Base-by-base conservation (phyloP, 768 basidiomycete species). In the Podaxis mareebaensis region DNA sequence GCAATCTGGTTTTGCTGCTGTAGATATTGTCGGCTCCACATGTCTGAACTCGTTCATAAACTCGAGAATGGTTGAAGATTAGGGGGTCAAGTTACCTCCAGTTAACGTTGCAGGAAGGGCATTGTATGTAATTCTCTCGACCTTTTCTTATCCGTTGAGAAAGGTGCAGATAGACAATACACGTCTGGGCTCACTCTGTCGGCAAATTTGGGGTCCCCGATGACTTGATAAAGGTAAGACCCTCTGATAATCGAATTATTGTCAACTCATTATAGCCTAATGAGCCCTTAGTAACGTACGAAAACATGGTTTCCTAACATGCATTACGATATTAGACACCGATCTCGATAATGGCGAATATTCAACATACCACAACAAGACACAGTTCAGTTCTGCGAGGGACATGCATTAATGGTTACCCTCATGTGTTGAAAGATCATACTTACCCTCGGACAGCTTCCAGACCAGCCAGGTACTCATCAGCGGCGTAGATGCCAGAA, bases 1-100 rank as follows among this genome's bases (percentile, higher is more conserved):
- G 80, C 81, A 42, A 86, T 80, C 67, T 86, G 85, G 65, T 85
- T 87, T 68, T 83, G 81, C 66, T 86, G 80, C 64, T 86, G 85
- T 15, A 85, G 71, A 66, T 86, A 87, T 69, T 86, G 84, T 13
- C 83, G 75, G 0, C 82, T 79, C 84, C 83, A 85, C 81, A 86
- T 85, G 67, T 81, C 83, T 84, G 51, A 3, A 24, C 20, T 40
- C 12, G 12, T 26, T 49, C 57, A n/a, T 52, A 20, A 48, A n/a
- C 17, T 40, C 33, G n/a, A 28, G 5, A 20, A 22, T 15, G 5
- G 20, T 40, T 4, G 36, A 8, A 1, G 8, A 24, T 24, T 3
- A 28, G n/a, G 1, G 33, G 5, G 26, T 30, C 6, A 6, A 67
- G 73, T 38, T 66, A 80, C 81, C 74, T 70, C 80, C 81, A 10